Evolutionary conservation across 2,329 filamentous ascomycete genomes (phyloP).

Genomic region (Orbilia quercus): DNA sequence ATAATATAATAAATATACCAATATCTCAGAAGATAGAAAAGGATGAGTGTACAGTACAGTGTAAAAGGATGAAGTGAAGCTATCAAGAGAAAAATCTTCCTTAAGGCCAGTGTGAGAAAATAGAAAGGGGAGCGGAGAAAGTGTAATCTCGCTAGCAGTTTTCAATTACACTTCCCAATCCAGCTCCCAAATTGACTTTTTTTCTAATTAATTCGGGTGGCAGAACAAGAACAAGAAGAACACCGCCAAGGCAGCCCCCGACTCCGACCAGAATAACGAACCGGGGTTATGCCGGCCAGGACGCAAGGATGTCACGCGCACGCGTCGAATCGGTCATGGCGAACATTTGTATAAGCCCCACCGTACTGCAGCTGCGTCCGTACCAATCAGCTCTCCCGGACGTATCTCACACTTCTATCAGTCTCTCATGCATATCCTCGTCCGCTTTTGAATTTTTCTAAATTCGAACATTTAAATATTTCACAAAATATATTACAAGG

Average conservation of each 20-base stretch:
- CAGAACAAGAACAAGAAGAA: conserved; percentile 37
- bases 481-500: too few species aligned
- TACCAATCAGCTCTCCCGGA: conserved; percentile 48
- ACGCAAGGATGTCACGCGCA: conserved; percentile 50
- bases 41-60: too few species aligned
- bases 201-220: conserved; percentile 43
- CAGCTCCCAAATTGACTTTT: conserved; percentile 23
- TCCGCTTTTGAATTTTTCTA: too few species aligned
- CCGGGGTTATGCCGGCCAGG: background rate
- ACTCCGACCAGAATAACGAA: conserved; percentile 20
- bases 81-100: too few species aligned
- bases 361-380: conserved; percentile 2
- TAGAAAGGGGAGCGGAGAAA: conserved; percentile 22
- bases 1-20: too few species aligned
- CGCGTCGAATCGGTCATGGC: conserved; percentile 54
- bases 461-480: too few species aligned
- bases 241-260: conserved; percentile 28
- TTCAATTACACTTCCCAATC: conserved; percentile 56
- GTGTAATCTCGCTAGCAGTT: conserved; percentile 28
- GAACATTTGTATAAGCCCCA: too few species aligned
- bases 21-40: too few species aligned
- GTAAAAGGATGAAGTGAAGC: conserved; percentile 5
- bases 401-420: conserved; percentile 25
- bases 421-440: too few species aligned
- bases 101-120: too few species aligned